phyloP scores from a whole-genome alignment of 257 asterid genomes.

The Paulownia fortunei region DNA sequence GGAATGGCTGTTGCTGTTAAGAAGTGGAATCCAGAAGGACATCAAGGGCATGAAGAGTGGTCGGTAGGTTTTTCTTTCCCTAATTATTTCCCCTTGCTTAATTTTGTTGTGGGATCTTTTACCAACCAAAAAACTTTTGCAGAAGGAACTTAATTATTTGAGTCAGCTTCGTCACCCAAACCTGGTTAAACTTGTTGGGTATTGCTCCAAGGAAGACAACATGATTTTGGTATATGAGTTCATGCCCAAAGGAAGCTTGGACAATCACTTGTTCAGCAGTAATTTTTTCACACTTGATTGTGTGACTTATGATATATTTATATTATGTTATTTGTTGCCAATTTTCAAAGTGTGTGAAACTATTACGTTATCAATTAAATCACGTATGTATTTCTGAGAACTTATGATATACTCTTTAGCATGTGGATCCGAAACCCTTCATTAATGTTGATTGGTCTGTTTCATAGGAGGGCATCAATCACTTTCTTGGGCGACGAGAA shows the following conservation, averaged over 20 bases:
- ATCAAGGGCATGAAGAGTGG: slow-evolving; percentile 11
- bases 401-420: too few species aligned
- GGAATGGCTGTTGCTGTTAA: slow-evolving; percentile 23
- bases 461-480: not conserved
- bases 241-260: slow-evolving; percentile 15
- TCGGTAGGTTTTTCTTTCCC: slow-evolving; percentile 14
- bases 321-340: too few species aligned
- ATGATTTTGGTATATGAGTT: slow-evolving; percentile 19
- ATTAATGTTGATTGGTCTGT: not conserved
- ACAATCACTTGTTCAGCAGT: slow-evolving; percentile 6
- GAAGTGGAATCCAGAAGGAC: not conserved
- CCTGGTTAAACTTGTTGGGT: slow-evolving; percentile 20
- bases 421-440: too few species aligned
- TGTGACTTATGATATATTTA: not conserved
- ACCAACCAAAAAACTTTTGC: not conserved
- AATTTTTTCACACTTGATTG: not conserved
- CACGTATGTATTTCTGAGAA: too few species aligned
- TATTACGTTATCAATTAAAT: too few species aligned
- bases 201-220: not conserved
- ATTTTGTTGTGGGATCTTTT: not conserved
- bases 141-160: slow-evolving; percentile 18
- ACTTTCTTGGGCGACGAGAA: slow-evolving; percentile 27
- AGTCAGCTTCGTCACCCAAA: slow-evolving; percentile 25
- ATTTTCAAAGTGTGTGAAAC: too few species aligned
- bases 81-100: not conserved